Evolutionary conservation across 495 filamentous ascomycete species (phyloP).

Genomic region (Aspergillus nidulans): DNA sequence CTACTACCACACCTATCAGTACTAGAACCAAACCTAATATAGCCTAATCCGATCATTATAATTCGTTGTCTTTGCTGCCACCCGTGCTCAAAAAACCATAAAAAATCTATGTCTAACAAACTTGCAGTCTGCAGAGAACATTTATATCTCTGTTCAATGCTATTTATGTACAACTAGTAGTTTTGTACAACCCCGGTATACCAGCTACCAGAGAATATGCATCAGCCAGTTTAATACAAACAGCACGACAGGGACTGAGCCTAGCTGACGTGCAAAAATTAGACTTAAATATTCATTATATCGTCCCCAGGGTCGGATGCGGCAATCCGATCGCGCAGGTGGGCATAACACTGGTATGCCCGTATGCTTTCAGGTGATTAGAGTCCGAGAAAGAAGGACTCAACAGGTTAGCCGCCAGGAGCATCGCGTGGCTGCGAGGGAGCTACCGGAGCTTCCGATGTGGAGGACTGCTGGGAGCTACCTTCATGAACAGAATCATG

Average conservation of each 20-base stretch:
- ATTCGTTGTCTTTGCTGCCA: too few species aligned
- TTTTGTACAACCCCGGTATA: conserved; percentile 5
- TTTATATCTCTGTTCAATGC: not conserved
- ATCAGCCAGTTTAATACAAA: not conserved
- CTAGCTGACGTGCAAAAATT: not conserved
- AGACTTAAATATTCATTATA: not conserved
- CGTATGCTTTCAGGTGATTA: not conserved
- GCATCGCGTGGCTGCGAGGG: not conserved
- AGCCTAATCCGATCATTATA: too few species aligned
- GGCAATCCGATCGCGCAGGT: not conserved
- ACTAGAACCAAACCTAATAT: too few species aligned
- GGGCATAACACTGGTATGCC: not conserved
- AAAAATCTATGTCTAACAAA: not conserved
- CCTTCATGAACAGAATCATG: conserved; percentile 15
- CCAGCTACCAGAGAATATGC: conserved; percentile 6
- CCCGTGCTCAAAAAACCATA: too few species aligned
- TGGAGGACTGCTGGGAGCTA: conserved; percentile 13
- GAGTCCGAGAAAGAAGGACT: not conserved
- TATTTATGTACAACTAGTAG: not conserved
- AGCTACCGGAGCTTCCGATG: not conserved
- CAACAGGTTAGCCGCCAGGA: not conserved
- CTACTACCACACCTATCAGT: too few species aligned
- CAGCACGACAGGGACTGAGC: not conserved
- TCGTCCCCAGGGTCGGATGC: not conserved
- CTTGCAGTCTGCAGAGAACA: not conserved